phyloP scores from a whole-genome alignment of 1,139 yeast species.

The Arxiozyma heterogenica region DNA sequence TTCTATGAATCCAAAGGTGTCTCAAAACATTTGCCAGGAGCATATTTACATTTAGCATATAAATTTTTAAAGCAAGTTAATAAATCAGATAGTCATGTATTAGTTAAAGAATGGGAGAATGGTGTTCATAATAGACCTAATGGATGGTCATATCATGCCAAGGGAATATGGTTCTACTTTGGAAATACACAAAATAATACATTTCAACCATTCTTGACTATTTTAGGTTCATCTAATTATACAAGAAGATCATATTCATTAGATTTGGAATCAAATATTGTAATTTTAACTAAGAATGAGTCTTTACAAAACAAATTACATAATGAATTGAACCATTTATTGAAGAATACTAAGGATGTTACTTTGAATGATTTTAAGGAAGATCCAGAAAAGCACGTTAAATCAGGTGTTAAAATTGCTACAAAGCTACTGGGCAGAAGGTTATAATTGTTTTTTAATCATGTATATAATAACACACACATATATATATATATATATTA shows the following conservation, averaged over 20 bases:
- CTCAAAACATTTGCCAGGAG: slow-evolving; percentile 76
- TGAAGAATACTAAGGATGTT: slow-evolving; percentile 44
- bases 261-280: slow-evolving; percentile 82
- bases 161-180: slow-evolving; percentile 77
- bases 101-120: slow-evolving; percentile 73
- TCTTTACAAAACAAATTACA: slow-evolving; percentile 49
- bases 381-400: slow-evolving; percentile 50
- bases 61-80: slow-evolving; percentile 55
- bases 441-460: slow-evolving; percentile 33
- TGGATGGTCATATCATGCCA: slow-evolving; percentile 99
- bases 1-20: slow-evolving; percentile 80
- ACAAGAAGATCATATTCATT: slow-evolving; percentile 81
- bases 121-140: slow-evolving; percentile 72
- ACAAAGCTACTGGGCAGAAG: slow-evolving; percentile 58
- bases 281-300: slow-evolving; percentile 62
- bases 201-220: slow-evolving; percentile 62
- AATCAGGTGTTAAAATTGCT: slow-evolving; percentile 54
- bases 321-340: slow-evolving; percentile 54
- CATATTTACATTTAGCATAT: slow-evolving; percentile 71
- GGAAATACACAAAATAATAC: slow-evolving; percentile 29
- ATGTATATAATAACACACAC: background rate
- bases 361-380: slow-evolving; percentile 50
- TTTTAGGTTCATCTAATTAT: slow-evolving; percentile 88
- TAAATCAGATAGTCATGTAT: slow-evolving; percentile 38
- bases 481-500: background rate